Evolutionary conservation across 2,329 filamentous ascomycete species (phyloP), one percentile per base, ranked within the genome.

Genomic region (Orbilia brochopaga): DNA sequence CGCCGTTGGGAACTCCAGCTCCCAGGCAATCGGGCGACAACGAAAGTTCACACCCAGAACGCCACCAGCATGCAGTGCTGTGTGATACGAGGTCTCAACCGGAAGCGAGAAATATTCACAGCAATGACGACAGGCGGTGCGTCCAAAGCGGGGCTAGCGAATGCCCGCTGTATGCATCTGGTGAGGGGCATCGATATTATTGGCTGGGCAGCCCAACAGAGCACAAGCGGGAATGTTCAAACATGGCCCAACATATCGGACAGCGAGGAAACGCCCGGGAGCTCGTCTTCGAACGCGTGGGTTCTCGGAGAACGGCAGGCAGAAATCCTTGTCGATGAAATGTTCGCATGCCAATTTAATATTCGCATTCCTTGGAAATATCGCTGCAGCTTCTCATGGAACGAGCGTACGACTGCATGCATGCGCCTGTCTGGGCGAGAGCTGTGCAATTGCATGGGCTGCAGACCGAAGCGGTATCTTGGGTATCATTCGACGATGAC

Each of bases 91-190:
- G 58, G 32, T 63, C 46, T 48, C 48, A 53, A 52, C 46, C 48
- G 46, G 30, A 51, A 61, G 24, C 15, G 27, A 44, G 42, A 37
- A 53, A 44, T 62, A 32, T 8, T 32, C 42, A 24, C 56, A 64
- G 59, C 53, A 64, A 70, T 70, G 66, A 70, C 66, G 66, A 70
- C 64, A 64, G 59, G 15, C 53, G 60, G 66, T 59, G 58, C 58
- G 35, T 8, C 27, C 32, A 59, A 57, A 70, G 66, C 66, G 66
- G 66, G 66, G 66, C 66, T 42, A 42, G 37, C 8, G 27, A 32
- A 32, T 32, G 27, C n/a, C n/a, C n/a, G 27, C 27, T 8, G 27
- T 32, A 8, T 32, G 27, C 27, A 32, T 42, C 2, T 70, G 59
- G 48, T 55, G 19, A 53, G 52, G 15, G 27, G 13, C 51, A 24